Evolutionary conservation across 345 rosid species (phyloP).

Genomic region (Trapa incisa): DNA sequence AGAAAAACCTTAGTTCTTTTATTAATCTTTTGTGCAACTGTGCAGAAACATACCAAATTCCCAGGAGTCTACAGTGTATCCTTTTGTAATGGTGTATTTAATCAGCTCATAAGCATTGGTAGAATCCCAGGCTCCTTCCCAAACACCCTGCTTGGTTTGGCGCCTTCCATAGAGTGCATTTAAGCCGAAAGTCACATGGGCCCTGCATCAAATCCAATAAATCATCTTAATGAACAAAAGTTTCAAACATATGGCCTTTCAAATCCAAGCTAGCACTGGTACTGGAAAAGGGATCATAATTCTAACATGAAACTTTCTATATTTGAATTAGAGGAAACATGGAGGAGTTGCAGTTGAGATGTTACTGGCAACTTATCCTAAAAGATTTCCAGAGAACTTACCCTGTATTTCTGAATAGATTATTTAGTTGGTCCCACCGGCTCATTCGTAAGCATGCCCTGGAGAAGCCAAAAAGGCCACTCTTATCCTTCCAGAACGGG

Average conservation of each 20-base stretch:
- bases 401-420: conserved; percentile 51
- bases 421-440: conserved; percentile 80
- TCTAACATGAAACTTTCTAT: too few relatives aligned
- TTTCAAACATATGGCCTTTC: too few relatives aligned
- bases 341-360: neutral
- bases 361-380: neutral
- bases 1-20: neutral
- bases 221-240: neutral
- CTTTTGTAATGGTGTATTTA: conserved; percentile 68
- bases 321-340: too few relatives aligned
- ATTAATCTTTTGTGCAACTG: neutral
- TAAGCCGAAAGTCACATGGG: conserved; percentile 66
- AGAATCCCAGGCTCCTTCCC: conserved; percentile 95
- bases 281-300: too few relatives aligned
- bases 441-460: conserved; percentile 79
- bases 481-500: conserved; percentile 50
- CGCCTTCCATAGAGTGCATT: conserved; percentile 86
- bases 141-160: conserved; percentile 32
- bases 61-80: conserved; percentile 82
- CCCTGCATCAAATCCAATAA: conserved; percentile 18
- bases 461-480: conserved; percentile 78
- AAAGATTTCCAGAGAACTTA: conserved; percentile 13
- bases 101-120: conserved; percentile 63
- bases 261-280: too few relatives aligned
- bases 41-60: conserved; percentile 59